phyloP scores from a whole-genome alignment of 768 basidiomycete species.

The Termitomyces sp. region DNA sequence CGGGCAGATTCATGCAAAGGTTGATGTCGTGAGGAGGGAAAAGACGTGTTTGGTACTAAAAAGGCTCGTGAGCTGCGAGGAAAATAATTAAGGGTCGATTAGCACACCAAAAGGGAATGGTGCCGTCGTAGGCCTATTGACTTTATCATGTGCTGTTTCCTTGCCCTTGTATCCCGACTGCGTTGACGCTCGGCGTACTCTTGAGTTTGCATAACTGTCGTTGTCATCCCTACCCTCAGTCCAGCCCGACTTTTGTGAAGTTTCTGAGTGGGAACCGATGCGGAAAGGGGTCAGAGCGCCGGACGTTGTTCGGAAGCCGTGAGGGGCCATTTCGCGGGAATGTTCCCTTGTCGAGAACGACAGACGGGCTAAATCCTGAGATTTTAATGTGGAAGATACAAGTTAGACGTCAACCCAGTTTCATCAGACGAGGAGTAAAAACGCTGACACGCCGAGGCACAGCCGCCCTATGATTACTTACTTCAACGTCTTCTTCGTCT shows the following conservation, averaged over 20 bases:
- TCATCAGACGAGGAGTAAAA: constrained; percentile 15
- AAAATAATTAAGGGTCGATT: constrained; percentile 2
- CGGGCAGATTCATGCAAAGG: constrained; percentile 14
- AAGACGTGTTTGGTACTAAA: constrained; percentile 10
- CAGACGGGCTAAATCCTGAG: constrained; percentile 13
- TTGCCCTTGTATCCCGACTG: constrained; percentile 27
- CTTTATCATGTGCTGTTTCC: constrained; percentile 16
- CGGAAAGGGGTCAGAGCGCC: constrained; percentile 18
- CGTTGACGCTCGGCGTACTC: constrained; percentile 18
- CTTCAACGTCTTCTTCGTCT: constrained; percentile 9
- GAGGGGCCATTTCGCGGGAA: constrained; percentile 13
- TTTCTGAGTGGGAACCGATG: constrained; percentile 14
- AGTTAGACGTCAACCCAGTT: constrained; percentile 13
- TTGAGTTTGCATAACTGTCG: constrained; percentile 11
- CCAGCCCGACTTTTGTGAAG: constrained; percentile 6
- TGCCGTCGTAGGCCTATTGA: constrained; percentile 12
- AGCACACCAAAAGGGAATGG: constrained; percentile 15
- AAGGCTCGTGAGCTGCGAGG: neutral
- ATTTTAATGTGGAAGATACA: constrained; percentile 1
- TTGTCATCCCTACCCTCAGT: constrained; percentile 9
- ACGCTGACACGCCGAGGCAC: constrained; percentile 10
- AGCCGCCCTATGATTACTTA: constrained; percentile 12
- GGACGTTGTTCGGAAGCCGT: constrained; percentile 19
- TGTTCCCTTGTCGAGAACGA: constrained; percentile 13
- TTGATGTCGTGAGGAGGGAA: constrained; percentile 20